These are phyloP conservation scores for Catharanthus roseus DNA, from an alignment of 257 asterid species.

Conservation along the genomic window DNA sequence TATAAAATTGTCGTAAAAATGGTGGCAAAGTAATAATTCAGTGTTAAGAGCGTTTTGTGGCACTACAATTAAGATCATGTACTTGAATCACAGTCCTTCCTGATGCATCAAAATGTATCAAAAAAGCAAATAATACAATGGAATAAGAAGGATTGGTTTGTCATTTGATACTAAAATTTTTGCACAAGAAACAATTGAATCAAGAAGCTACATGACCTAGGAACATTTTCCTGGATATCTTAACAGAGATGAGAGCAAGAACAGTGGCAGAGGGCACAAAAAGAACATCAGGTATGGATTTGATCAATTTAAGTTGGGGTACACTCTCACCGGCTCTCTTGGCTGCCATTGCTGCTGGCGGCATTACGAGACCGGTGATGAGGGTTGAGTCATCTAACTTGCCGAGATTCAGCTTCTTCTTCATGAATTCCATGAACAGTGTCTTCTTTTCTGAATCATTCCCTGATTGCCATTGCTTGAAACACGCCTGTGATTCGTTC, in stretches of 20 bases:
- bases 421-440: constrained; percentile 54
- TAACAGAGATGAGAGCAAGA: constrained; percentile 61
- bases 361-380: constrained; percentile 61
- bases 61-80: no score
- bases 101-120: no score
- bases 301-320: constrained; percentile 71
- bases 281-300: constrained; percentile 66
- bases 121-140: not conserved
- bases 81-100: no score
- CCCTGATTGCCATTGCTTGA: constrained; percentile 30
- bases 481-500: constrained; percentile 37
- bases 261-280: constrained; percentile 78
- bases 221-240: constrained; percentile 62
- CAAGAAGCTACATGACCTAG: constrained; percentile 39
- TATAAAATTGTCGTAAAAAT: no score
- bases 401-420: constrained; percentile 47
- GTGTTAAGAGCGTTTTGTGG: no score
- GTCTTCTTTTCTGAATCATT: constrained; percentile 38
- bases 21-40: no score
- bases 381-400: constrained; percentile 60
- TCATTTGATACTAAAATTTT: not conserved
- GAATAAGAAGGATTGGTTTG: no score
- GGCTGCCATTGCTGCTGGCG: constrained; percentile 88
- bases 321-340: constrained; percentile 76
- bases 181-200: not conserved